Evolutionary conservation across 306 rosid species (phyloP), one percentile per base, ranked within the genome.

Genomic region (Fragaria vesca): DNA sequence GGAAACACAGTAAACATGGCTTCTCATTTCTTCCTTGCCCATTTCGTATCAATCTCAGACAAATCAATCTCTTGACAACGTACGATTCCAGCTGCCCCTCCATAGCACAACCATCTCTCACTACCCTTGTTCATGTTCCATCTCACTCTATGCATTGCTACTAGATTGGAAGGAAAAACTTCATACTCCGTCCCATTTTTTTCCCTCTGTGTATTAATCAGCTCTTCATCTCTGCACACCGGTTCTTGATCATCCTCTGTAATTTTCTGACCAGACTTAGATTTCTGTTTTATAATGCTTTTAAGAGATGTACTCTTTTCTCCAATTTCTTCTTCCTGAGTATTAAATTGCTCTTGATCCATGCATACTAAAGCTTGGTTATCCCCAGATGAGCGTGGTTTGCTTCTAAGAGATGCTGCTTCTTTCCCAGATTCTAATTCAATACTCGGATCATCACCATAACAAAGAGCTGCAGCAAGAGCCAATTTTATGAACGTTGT

Each of bases 41-140:
- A 78, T 78, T 79, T 86, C 86, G 65, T 82, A 65, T 95, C 93
- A 1, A 66, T 20, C 8, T 84, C 65, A 20, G 91, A 83, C 72
- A 83, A 76, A 74, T 81, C 85, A 82, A 95, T 89, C 85, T 91
- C 89, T 74, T 91, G 94, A 79, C 97, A 95, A 21, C 99, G 97
- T 43, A 95, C 86, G 58, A 95, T 11, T 70, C 99, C 97, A 30
- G 87, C 86, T 6, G 93, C 99, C 66, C 97, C 97, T 46, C 97
- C 99, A 69, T 75, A 89, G 85, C 94, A 89, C 87, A 93, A 50
- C 99, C 99, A 93, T 87, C 80, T 91, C 80, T 95, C 99, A 80
- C 97, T 87, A 43, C 97, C 99, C 66, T 81, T 79, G 86, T 95
- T 95, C 96, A 86, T 87, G 87, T 93, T 95, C 99, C 97, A 93